Conservation (phyloP, 345 rosid genomes). For the Eucalyptus pauciflora region DNA sequence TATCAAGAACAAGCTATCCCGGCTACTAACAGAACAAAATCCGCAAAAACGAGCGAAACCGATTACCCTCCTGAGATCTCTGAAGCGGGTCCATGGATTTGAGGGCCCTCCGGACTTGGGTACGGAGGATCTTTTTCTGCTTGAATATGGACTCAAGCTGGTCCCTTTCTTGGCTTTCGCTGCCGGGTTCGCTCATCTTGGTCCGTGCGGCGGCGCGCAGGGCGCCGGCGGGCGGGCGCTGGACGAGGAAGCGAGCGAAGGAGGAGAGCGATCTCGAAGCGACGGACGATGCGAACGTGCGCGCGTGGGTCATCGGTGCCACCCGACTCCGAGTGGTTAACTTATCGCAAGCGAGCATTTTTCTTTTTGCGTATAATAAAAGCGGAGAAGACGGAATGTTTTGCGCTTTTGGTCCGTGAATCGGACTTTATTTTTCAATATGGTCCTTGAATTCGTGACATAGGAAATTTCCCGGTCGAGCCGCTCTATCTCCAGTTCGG, state of each 20-base stretch:
- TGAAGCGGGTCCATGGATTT: conserved; percentile 71
- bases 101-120: conserved; percentile 62
- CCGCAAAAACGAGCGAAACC: neutral
- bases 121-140: conserved; percentile 55
- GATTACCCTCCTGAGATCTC: conserved; percentile 57
- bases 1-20: neutral
- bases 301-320: neutral
- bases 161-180: neutral
- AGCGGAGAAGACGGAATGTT: neutral
- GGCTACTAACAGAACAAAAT: neutral
- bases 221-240: neutral
- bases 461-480: neutral
- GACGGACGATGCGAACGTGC: neutral
- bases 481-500: neutral
- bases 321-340: neutral
- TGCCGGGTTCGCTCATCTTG: neutral
- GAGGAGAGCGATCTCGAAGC: neutral
- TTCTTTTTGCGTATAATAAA: neutral
- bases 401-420: neutral
- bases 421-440: neutral
- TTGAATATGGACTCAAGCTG: conserved; percentile 37
- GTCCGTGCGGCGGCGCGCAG: neutral
- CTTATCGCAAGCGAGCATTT: neutral
- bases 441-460: neutral
- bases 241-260: neutral